phyloP scores from a whole-genome alignment of 2,329 filamentous ascomycete genomes.

The Penicillium sp. region DNA sequence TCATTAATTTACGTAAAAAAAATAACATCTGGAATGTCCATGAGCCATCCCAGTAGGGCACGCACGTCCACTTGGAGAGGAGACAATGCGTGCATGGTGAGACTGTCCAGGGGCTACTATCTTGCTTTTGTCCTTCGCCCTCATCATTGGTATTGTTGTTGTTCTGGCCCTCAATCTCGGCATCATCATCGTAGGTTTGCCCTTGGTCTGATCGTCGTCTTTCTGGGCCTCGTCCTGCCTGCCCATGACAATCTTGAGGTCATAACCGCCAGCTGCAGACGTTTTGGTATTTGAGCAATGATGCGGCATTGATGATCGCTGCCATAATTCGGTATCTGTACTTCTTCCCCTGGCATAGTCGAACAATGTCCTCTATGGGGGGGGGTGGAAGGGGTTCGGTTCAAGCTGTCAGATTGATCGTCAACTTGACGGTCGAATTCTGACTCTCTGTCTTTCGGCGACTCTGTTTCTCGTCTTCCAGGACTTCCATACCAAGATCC shows the following conservation, averaged over 20 bases:
- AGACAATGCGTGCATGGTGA: slow-evolving; percentile 1
- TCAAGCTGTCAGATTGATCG: neutral
- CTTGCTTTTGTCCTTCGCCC: neutral
- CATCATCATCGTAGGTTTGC: neutral
- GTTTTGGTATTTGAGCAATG: neutral
- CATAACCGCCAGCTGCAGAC: neutral
- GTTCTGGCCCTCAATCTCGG: neutral
- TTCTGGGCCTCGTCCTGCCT: neutral
- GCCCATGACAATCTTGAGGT: neutral
- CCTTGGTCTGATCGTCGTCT: neutral
- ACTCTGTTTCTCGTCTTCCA: neutral
- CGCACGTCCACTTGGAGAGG: neutral
- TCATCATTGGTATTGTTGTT: neutral
- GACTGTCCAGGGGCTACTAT: neutral
- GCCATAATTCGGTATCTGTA: neutral
- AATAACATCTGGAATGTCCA: neutral
- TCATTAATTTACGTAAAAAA: neutral
- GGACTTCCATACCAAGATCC: neutral
- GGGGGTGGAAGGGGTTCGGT: neutral
- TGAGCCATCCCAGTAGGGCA: slow-evolving; percentile 1
- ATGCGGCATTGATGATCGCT: neutral
- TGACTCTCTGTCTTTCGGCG: neutral
- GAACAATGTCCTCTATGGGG: neutral
- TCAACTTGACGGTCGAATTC: neutral
- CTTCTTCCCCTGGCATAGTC: neutral